Base-by-base conservation (phyloP, 331 rosid genomes). In the Cydonia oblonga region DNA sequence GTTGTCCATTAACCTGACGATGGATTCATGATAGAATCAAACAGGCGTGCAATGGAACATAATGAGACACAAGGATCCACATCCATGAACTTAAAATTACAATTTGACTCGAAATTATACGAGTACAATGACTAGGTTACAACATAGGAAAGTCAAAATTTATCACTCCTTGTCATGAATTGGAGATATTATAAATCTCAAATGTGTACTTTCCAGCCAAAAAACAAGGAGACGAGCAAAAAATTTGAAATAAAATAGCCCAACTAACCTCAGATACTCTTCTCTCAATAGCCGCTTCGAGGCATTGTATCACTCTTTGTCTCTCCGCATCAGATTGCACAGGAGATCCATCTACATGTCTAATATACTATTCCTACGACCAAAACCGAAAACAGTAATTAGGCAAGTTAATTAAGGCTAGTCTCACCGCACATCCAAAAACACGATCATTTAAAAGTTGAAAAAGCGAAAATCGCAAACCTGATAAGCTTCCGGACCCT, bases 271-370 rank as follows among this genome's bases (percentile, higher is more conserved):
- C 97, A 22, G 93, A 95, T 28, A 87, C 97, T 85, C 98, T 87
- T 88, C 98, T 91, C 81, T 84, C 84, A 56, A 95, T 95, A 53
- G 98, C 97, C 53, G 98, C 98, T 84, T 92, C 97, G 63, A 95
- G 96, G 82, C 98, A 95, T 54, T 85, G 91, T 59, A 88, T 95
- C 62, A 95, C 96, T 83, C 98, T 81, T 69, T 91, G 91, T 73
- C 96, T 89, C 86, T 95, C 97, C 12, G 97, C 97, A 74, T 95
- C 98, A 29, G 97, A 95, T 71, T 91, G 91, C 75, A 95, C 97
- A 30, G 98, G 96, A 68, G 93, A 91, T 65, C 98, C 98, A 44
- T 95, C 98, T 56, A 95, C 64, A 59, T 95, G 98, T 83, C 89
- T 89, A 68, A 95, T 88, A 72, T 82, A 95, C 77, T 88, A 95